Percentiles rank a stretch among this genome's conserved stretches.
phyloP scores from a whole-genome alignment of 2,329 filamentous ascomycete species.

The Trichophyton simii region DNA sequence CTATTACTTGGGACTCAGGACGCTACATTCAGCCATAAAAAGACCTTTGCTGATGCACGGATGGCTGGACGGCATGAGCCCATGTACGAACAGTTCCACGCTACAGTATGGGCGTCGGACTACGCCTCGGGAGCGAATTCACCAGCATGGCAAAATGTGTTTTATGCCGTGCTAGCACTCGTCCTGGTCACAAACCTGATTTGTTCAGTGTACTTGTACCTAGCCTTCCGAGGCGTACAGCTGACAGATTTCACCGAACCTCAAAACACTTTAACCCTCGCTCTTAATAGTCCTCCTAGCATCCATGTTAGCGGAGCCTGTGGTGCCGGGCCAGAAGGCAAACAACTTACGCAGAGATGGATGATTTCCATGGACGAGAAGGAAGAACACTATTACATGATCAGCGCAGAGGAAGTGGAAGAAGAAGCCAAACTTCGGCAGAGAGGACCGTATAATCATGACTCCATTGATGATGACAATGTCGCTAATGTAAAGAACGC shows the following conservation, averaged over 20 bases:
- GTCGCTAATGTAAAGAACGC: slow-evolving; percentile 7
- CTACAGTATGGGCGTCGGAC: slow-evolving; percentile 50
- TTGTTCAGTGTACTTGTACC: slow-evolving; percentile 51
- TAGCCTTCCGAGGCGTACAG: slow-evolving; percentile 43
- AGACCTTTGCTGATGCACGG: background rate
- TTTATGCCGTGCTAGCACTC: slow-evolving; percentile 52
- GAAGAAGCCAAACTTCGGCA: background rate
- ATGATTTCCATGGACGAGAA: slow-evolving; percentile 35
- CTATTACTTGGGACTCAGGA: slow-evolving; percentile 48
- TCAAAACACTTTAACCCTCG: slow-evolving; percentile 59
- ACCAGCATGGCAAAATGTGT: slow-evolving; percentile 49
- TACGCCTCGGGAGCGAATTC: slow-evolving; percentile 56
- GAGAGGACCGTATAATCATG: background rate
- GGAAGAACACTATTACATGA: slow-evolving; percentile 43
- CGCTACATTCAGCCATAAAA: slow-evolving; percentile 47
- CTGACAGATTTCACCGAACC: slow-evolving; percentile 71
- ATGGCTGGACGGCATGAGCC: slow-evolving; percentile 24
- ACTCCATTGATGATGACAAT: background rate
- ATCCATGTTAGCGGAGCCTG: slow-evolving; percentile 43
- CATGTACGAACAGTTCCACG: slow-evolving; percentile 45
- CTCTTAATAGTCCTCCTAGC: slow-evolving; percentile 51
- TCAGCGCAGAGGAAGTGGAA: slow-evolving; percentile 19
- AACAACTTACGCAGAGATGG: slow-evolving; percentile 37
- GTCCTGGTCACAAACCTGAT: slow-evolving; percentile 57
- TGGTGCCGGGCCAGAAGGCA: slow-evolving; percentile 42